These are phyloP conservation scores for Rhizopogon vulgaris DNA, from an alignment of 768 basidiomycete species.

Conservation along the genomic window DNA sequence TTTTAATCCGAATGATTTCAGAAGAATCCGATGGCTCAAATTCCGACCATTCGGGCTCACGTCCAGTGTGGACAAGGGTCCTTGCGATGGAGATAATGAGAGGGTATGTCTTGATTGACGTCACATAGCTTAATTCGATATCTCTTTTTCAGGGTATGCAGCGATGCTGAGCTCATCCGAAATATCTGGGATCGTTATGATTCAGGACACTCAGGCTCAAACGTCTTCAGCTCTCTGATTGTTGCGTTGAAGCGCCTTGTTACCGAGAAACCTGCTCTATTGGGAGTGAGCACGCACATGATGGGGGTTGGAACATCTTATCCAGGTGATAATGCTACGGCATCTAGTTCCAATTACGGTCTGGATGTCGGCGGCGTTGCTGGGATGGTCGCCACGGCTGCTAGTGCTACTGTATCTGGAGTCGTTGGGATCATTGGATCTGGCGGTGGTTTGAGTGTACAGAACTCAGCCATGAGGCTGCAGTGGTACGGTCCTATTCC, in stretches of 20 bases:
- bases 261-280: slow-evolving; percentile 80
- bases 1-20: slow-evolving; percentile 59
- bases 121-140: not conserved
- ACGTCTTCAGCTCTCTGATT: slow-evolving; percentile 72
- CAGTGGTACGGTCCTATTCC: slow-evolving; percentile 60
- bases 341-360: slow-evolving; percentile 37
- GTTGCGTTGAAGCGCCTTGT: slow-evolving; percentile 80
- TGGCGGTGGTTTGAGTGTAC: slow-evolving; percentile 63
- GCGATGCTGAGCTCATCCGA: slow-evolving; percentile 72
- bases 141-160: slow-evolving; percentile 50
- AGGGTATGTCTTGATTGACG: slow-evolving; percentile 41
- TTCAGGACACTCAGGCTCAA: slow-evolving; percentile 50
- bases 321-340: slow-evolving; percentile 14
- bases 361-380: slow-evolving; percentile 65
- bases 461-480: slow-evolving; percentile 77
- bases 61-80: slow-evolving; percentile 84
- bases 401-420: slow-evolving; percentile 77
- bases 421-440: slow-evolving; percentile 83
- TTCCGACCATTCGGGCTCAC: slow-evolving; percentile 24
- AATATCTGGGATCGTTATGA: slow-evolving; percentile 80
- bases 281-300: slow-evolving; percentile 79
- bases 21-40: slow-evolving; percentile 38
- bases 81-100: slow-evolving; percentile 90
- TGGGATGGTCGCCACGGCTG: slow-evolving; percentile 78
- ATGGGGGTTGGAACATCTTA: slow-evolving; percentile 64